A percentile compares a stretch with the other conserved stretches of the same genome.
Conservation (phyloP, 345 rosid genomes). For the Nasturtium officinale region DNA sequence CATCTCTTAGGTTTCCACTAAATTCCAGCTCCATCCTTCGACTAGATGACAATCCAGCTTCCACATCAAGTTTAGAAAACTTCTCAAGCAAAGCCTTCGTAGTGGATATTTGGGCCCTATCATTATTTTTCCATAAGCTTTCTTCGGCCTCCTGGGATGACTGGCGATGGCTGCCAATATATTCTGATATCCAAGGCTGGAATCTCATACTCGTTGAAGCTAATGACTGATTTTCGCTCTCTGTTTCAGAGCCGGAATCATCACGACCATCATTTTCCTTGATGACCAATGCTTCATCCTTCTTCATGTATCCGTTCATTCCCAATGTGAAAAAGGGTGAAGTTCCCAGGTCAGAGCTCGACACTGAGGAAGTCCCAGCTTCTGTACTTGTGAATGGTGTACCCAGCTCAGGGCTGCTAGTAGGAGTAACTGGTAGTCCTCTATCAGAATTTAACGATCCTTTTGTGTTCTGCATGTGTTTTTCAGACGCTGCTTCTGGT, state of each 20-base stretch:
- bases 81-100: conserved; percentile 63
- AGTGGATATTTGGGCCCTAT: conserved; percentile 52
- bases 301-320: conserved; percentile 64
- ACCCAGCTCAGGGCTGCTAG: conserved; percentile 94
- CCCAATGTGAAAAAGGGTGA: conserved; percentile 77
- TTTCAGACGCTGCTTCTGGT: conserved; percentile 54
- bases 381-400: conserved; percentile 96
- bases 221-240: conserved; percentile 69
- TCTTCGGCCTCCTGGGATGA: conserved; percentile 57
- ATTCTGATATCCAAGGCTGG: conserved; percentile 86
- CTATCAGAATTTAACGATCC: conserved; percentile 54
- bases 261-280: conserved; percentile 59
- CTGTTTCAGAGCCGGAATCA: conserved; percentile 82
- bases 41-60: conserved; percentile 52
- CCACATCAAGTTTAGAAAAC: conserved; percentile 65
- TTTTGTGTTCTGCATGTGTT: conserved; percentile 47
- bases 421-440: conserved; percentile 85
- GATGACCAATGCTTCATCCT: conserved; percentile 57
- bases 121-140: conserved; percentile 51
- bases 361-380: conserved; percentile 91
- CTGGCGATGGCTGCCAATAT: conserved; percentile 54
- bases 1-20: conserved; percentile 85
- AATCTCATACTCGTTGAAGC: conserved; percentile 81
- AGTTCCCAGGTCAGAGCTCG: conserved; percentile 94
- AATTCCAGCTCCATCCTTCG: conserved; percentile 60